These are phyloP conservation scores for Diaporthe ilicicola DNA, from an alignment of 2,329 filamentous ascomycete genomes.

Conservation along the genomic window DNA sequence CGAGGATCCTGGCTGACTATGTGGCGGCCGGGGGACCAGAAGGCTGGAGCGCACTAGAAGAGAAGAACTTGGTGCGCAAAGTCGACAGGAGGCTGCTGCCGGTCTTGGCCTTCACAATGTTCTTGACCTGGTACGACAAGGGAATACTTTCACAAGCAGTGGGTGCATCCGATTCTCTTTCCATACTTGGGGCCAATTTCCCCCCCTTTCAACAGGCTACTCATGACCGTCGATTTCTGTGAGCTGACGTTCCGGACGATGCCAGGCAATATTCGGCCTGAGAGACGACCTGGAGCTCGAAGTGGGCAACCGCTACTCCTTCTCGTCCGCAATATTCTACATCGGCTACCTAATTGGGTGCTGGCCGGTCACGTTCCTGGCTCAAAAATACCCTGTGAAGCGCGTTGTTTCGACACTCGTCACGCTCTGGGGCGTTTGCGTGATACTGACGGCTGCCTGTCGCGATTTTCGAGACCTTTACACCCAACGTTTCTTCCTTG, in stretches of 20 bases:
- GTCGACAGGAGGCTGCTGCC: conserved; percentile 5
- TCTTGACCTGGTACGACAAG: conserved; percentile 7
- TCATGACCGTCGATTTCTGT: no score
- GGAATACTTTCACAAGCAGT: conserved; percentile 11
- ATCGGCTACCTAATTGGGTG: conserved; percentile 2
- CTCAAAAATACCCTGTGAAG: background rate
- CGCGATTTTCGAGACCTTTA: background rate
- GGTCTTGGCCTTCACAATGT: background rate
- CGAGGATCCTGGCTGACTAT: background rate
- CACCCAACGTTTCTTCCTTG: background rate
- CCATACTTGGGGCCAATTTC: no score
- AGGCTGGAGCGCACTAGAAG: background rate
- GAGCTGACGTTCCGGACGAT: background rate
- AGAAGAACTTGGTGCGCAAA: conserved; percentile 5
- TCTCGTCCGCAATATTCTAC: conserved; percentile 7
- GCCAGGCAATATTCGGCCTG: background rate
- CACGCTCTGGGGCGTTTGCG: background rate
- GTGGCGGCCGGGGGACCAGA: background rate
- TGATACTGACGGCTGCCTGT: background rate
- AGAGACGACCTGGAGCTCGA: conserved; percentile 10
- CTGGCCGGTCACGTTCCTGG: conserved; percentile 7
- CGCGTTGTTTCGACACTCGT: background rate
- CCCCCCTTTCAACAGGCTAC: no score
- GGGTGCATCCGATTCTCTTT: background rate
- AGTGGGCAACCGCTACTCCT: conserved; percentile 4